These are phyloP conservation scores for Calonectria crousiana DNA, from an alignment of 2,329 filamentous ascomycete species.

Conservation along the genomic window DNA sequence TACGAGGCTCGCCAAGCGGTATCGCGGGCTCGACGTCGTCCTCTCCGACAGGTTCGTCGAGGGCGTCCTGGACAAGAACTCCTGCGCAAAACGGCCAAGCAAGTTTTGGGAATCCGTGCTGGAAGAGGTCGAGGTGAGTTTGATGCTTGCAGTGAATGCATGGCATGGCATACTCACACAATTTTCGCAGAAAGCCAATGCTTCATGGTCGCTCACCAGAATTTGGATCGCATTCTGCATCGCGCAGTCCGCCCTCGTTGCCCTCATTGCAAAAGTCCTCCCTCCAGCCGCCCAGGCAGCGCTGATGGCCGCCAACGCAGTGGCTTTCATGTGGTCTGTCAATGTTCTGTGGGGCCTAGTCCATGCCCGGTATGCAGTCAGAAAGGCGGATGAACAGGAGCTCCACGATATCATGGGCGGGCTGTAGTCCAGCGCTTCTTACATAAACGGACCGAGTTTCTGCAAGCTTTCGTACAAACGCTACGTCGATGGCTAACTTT, in stretches of 20 bases:
- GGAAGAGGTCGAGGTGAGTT: conserved; percentile 30
- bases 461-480: background rate
- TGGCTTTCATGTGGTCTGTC: conserved; percentile 27
- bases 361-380: conserved; percentile 23
- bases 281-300: conserved; percentile 11
- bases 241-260: conserved; percentile 16
- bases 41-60: conserved; percentile 25
- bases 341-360: conserved; percentile 27
- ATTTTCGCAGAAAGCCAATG: conserved; percentile 22
- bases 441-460: background rate
- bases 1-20: conserved; percentile 19
- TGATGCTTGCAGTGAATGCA: background rate
- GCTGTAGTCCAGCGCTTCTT: background rate
- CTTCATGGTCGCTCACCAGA: conserved; percentile 23
- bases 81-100: conserved; percentile 15
- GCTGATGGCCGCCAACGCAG: conserved; percentile 18
- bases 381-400: conserved; percentile 31
- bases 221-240: conserved; percentile 25
- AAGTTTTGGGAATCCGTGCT: conserved; percentile 33
- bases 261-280: conserved; percentile 5
- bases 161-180: background rate
- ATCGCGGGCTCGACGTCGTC: conserved; percentile 10
- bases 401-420: conserved; percentile 32
- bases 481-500: background rate
- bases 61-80: conserved; percentile 16